phyloP scores from a whole-genome alignment of 2,329 filamentous ascomycete genomes.

The Penicillium freii region DNA sequence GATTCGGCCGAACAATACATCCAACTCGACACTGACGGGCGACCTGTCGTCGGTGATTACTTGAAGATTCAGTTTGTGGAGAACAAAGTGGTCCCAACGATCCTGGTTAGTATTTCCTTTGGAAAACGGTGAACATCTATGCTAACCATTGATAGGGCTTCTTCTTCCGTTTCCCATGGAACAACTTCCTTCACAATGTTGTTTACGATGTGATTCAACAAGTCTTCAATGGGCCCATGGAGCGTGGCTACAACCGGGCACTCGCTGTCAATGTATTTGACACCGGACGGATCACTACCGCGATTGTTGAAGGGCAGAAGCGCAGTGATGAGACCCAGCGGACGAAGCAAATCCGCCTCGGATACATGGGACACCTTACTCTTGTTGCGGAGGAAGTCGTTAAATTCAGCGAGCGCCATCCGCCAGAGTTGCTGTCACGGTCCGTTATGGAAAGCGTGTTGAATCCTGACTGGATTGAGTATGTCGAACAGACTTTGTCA shows the following conservation, averaged over 20 bases:
- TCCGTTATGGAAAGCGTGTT: constrained; percentile 84
- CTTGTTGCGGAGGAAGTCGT: constrained; percentile 97
- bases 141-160: constrained; percentile 63
- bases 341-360: constrained; percentile 82
- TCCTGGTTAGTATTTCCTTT: constrained; percentile 65
- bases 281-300: constrained; percentile 80
- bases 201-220: constrained; percentile 99
- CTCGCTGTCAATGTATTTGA: constrained; percentile 92
- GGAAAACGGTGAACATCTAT: not conserved
- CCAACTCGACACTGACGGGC: constrained; percentile 60
- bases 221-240: constrained; percentile 98
- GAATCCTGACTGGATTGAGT: constrained; percentile 86
- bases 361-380: constrained; percentile 97
- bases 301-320: constrained; percentile 86
- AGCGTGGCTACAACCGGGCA: constrained; percentile 86
- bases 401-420: constrained; percentile 94
- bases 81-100: constrained; percentile 89
- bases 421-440: constrained; percentile 80
- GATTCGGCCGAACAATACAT: constrained; percentile 43
- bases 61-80: constrained; percentile 97
- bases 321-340: constrained; percentile 82
- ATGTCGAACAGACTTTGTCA: constrained; percentile 87
- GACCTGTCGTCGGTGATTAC: constrained; percentile 86
- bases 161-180: constrained; percentile 98
- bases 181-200: constrained; percentile 98